phyloP scores from a whole-genome alignment of 2,329 filamentous ascomycete species.

The Hypoxylon sp. region DNA sequence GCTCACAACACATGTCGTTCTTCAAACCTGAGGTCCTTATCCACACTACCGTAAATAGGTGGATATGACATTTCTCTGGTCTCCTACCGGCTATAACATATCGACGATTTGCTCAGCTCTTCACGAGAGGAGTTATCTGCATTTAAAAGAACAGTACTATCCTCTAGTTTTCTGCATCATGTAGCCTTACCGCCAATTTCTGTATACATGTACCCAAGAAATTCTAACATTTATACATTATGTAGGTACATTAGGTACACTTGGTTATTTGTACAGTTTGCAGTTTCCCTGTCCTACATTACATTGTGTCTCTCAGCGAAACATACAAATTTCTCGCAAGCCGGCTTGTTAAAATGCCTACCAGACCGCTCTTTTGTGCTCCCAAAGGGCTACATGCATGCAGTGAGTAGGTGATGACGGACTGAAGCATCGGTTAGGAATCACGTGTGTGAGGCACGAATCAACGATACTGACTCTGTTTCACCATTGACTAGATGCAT shows the following conservation, averaged over 20 bases:
- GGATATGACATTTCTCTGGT: too few relatives aligned
- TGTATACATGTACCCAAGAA: neutral
- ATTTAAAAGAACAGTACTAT: neutral
- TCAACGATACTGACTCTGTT: constrained; percentile 47
- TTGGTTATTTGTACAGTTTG: constrained; percentile 7
- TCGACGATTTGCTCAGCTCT: neutral
- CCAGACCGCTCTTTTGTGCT: constrained; percentile 40
- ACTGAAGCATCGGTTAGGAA: constrained; percentile 45
- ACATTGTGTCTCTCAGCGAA: constrained; percentile 29
- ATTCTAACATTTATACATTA: neutral
- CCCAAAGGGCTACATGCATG: constrained; percentile 24
- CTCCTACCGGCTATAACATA: too few relatives aligned
- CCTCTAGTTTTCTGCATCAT: constrained; percentile 12
- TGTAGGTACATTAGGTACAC: neutral
- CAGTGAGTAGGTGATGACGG: constrained; percentile 40
- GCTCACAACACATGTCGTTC: constrained; percentile 6
- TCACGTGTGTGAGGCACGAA: constrained; percentile 50
- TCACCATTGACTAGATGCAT: constrained; percentile 54
- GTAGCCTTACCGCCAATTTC: neutral
- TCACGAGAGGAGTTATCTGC: neutral
- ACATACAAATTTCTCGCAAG: constrained; percentile 24
- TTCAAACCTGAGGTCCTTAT: too few relatives aligned
- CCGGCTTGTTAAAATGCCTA: constrained; percentile 10
- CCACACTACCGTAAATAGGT: neutral
- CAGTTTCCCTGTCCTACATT: constrained; percentile 20